phyloP scores from a whole-genome alignment of 2,329 filamentous ascomycete genomes.

The Colletotrichum graminicola region DNA sequence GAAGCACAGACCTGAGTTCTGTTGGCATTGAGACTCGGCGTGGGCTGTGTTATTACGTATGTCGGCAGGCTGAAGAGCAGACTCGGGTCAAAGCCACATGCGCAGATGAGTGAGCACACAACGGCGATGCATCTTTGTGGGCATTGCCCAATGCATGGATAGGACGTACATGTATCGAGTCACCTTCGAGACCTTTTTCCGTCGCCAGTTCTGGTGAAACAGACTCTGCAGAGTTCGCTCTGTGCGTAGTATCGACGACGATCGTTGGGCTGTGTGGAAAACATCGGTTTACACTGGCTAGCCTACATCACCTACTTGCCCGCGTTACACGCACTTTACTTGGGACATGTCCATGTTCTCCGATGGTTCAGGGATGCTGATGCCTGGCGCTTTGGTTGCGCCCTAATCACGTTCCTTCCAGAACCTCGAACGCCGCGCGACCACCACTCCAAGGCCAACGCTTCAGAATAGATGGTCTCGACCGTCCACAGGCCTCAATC shows the following conservation, averaged over 20 bases:
- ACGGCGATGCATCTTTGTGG: constrained; percentile 20
- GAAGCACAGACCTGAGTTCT: constrained; percentile 14
- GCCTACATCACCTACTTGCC: neutral
- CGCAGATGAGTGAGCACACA: constrained; percentile 22
- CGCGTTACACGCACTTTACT: neutral
- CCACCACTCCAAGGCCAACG: neutral
- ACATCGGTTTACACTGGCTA: neutral
- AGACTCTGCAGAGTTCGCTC: neutral
- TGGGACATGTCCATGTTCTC: neutral
- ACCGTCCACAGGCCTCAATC: neutral
- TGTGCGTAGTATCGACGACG: neutral
- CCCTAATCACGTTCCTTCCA: neutral
- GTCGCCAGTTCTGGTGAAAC: neutral
- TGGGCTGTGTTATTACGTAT: constrained; percentile 26
- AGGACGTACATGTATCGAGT: neutral
- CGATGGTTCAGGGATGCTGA: neutral
- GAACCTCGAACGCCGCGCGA: constrained; percentile 2
- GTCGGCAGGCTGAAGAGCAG: constrained; percentile 9
- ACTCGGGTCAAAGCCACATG: constrained; percentile 16
- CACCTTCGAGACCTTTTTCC: neutral
- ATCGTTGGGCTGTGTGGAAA: neutral
- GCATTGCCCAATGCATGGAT: neutral
- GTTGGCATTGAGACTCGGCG: constrained; percentile 24
- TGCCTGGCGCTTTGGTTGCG: neutral
- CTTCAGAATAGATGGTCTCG: neutral